phyloP scores from a whole-genome alignment of 2,329 filamentous ascomycete species.

The Paraphaeosphaeria minitans region DNA sequence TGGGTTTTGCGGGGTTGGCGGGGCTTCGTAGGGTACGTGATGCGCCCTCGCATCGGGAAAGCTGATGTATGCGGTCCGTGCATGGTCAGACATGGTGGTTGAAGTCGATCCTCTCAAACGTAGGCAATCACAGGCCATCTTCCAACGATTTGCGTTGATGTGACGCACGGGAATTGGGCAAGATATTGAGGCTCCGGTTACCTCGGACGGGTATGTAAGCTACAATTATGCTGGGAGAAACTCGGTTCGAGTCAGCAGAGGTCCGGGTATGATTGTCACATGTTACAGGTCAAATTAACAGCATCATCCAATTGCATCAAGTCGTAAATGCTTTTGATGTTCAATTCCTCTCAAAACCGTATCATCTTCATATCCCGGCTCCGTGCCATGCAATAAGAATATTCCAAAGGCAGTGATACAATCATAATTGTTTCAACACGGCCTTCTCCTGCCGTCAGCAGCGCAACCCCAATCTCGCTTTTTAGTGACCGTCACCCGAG shows the following conservation, averaged over 20 bases:
- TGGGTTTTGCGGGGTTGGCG: constrained; percentile 63
- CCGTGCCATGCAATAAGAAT: constrained; percentile 12
- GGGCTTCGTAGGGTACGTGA: constrained; percentile 42
- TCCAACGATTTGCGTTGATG: background rate
- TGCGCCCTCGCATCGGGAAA: constrained; percentile 41
- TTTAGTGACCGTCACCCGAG: constrained; percentile 10
- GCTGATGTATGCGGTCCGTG: constrained; percentile 36
- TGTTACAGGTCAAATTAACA: background rate
- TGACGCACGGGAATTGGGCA: background rate
- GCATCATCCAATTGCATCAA: background rate
- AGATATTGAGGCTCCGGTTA: background rate
- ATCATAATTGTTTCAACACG: constrained; percentile 1
- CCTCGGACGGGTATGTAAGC: background rate
- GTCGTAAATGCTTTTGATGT: background rate
- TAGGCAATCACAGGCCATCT: background rate
- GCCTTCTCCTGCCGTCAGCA: background rate
- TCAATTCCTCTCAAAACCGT: constrained; percentile 1
- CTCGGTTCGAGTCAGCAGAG: background rate
- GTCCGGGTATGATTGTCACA: background rate
- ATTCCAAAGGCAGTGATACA: constrained; percentile 4
- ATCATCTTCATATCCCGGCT: constrained; percentile 12
- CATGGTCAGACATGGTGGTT: constrained; percentile 26
- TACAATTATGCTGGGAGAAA: background rate
- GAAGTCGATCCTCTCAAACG: background rate
- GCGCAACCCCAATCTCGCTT: constrained; percentile 4